Base-by-base conservation (phyloP, 2,329 filamentous ascomycete species). In the Fusarium sp. region DNA sequence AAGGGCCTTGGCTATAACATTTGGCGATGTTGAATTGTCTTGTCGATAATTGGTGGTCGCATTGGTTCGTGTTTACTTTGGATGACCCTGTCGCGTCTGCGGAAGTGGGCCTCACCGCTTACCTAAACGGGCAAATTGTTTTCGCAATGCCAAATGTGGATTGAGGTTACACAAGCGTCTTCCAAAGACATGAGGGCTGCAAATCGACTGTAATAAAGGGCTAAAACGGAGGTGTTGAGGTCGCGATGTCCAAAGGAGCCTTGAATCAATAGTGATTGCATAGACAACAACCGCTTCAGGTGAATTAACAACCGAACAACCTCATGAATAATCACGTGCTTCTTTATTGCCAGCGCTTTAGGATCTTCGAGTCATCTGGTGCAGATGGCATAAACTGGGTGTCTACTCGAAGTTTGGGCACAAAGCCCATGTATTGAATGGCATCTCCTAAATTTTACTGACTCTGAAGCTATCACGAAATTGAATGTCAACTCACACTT, bases 81-180 rank as follows among this genome's bases (percentile, higher is more conserved):
- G 42, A 20, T 45, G 64, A 41, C 56, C 67, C 59, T 39, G 70
- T 76, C 77, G 77, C 77, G 77, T 67, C 64, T 77, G 39, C 20
- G 38, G 39, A 60, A 51, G 75, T 77, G 75, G 75, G 74, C 74
- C 54, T 75, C 73, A 78, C 77, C 77, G 77, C 75, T 60, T 73
- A 18, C 73, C 61, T 4, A 22, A 75, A 63, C 7, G 14, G 50
- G 68, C 30, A 68, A 45, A 16, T 33, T 41, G 45, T 51, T 56
- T 55, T 55, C 47, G 64, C 36, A 33, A 36, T 36, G 7, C 24
- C 35, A 15, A 47, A 68, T 36, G 20, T 26, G n/a, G 39, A 28
- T 26, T 56, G 10, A 30, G 30, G 28, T 48, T 35, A 35, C 39
- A 57, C 54, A 35, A 50, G 22, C 24, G 33, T 39, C 15, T 28